Evolutionary conservation across 352 stramenopile genomes (phyloP), one percentile per base, ranked within the genome.

Genomic region (Aphanomyces cochlioides): DNA sequence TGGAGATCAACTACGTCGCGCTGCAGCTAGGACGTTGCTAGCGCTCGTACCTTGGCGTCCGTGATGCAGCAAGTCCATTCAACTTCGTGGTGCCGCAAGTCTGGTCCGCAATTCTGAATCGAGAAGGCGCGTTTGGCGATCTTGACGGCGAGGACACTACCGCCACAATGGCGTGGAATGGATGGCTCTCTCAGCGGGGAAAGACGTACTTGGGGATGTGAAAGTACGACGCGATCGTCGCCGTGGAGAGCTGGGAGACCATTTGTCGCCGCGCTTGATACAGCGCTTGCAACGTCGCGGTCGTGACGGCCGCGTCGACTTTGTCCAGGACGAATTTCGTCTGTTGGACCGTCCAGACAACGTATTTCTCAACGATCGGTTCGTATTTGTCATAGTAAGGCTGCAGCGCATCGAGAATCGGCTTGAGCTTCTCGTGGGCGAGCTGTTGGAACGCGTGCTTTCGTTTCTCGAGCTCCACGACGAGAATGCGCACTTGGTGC

Each of bases 241-340:
- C 64, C 39, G 43, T 37, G 28, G 64, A 70, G 6, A 70, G 43
- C 21, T 70, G 64, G 13, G 64, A 60, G 6, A 70, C 64, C 12
- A 70, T 39, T 43, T 70, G 64, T n/a, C 64, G 48, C 40, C 64
- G n/a, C 54, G 64, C 64, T 57, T 70, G 64, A 28, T 70, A 70
- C n/a, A 70, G 28, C 13, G 64, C 64, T 70, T 70, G 64, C 34
- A 70, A 41, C 13, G 45, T 61, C 8, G 45, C 43, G 10, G 64
- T 70, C 19, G 64, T 70, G 36, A 70, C 47, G n/a, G 43, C 64
- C 5, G 58, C 36, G 37, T 70, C 64, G 40, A 70, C 28, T 7
- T 48, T 19, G 36, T 57, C 8, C 28, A 39, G 15, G 4, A 50
- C 45, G 10, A 19, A 0, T 37, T 70, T 61, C 0, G 40, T 53